These are phyloP conservation scores for Cladosporium halotolerans DNA, from an alignment of 2,329 filamentous ascomycete genomes.

Conservation along the genomic window DNA sequence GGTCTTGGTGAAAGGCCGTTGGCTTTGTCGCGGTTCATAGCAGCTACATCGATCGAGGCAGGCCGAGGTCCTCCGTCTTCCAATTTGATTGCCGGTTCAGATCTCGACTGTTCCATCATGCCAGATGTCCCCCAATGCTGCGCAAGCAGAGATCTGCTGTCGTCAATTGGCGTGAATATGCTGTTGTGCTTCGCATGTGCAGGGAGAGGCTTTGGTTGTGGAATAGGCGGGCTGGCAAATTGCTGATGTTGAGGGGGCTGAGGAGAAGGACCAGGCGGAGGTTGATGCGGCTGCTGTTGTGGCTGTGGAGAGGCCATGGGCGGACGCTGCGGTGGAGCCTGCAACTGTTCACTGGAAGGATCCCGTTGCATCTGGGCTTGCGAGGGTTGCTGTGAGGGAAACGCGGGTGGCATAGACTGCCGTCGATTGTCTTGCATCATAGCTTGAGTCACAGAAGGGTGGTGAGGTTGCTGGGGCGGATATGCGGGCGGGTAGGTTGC, in stretches of 20 bases:
- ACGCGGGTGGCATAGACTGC: constrained; percentile 66
- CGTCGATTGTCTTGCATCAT: constrained; percentile 73
- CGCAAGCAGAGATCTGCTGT: constrained; percentile 79
- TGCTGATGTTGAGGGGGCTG: constrained; percentile 44
- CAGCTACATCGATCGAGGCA: constrained; percentile 59
- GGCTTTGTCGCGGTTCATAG: constrained; percentile 44
- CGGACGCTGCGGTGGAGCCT: constrained; percentile 23
- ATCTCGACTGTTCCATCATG: constrained; percentile 36
- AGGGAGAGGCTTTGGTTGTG: constrained; percentile 58
- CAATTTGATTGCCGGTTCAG: constrained; percentile 32
- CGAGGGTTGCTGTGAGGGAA: constrained; percentile 49
- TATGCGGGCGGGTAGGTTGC: constrained; percentile 26
- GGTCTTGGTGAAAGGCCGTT: constrained; percentile 47
- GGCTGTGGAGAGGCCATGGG: constrained; percentile 32
- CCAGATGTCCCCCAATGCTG: constrained; percentile 63
- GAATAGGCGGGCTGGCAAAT: constrained; percentile 49
- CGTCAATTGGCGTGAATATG: constrained; percentile 96
- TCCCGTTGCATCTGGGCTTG: constrained; percentile 28
- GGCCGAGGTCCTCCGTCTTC: constrained; percentile 45
- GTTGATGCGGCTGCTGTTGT: constrained; percentile 20
- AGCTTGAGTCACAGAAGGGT: constrained; percentile 49
- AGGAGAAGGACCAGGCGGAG: constrained; percentile 37
- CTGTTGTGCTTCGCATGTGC: constrained; percentile 66
- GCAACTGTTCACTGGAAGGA: constrained; percentile 14
- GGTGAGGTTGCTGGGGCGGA: constrained; percentile 24